phyloP scores from a whole-genome alignment of 179 eudicot genomes.

The Corrigiola litoralis region DNA sequence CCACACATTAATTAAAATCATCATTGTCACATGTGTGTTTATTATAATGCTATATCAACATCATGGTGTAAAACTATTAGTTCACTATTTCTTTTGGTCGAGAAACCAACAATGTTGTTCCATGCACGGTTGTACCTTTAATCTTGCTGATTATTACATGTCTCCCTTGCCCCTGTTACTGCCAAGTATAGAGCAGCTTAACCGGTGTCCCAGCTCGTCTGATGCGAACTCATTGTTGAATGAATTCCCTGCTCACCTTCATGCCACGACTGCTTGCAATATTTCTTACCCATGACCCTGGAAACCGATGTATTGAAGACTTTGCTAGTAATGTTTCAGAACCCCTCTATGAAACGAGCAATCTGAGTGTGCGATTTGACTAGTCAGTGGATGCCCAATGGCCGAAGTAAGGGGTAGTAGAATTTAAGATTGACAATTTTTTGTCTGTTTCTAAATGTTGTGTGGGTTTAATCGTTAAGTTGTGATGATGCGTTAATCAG shows the following conservation, averaged over 20 bases:
- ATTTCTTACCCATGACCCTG: not conserved
- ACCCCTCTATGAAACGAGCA: not conserved
- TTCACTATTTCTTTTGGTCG: too few relatives aligned
- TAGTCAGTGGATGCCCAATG: not conserved
- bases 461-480: not conserved
- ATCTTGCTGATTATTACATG: not conserved
- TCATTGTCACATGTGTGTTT: too few relatives aligned
- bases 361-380: not conserved
- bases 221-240: not conserved
- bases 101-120: too few relatives aligned
- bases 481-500: too few relatives aligned
- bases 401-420: not conserved
- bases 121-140: too few relatives aligned
- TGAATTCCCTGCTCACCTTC: not conserved
- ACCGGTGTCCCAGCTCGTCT: not conserved
- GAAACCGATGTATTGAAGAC: not conserved
- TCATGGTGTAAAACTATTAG: too few relatives aligned
- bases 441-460: too few relatives aligned
- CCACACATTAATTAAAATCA: too few relatives aligned
- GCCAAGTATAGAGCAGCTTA: not conserved
- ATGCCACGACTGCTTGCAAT: not conserved
- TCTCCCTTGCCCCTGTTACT: not conserved
- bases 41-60: too few relatives aligned
- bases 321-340: not conserved
- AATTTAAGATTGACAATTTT: too few relatives aligned